Base-by-base conservation (phyloP, 2,329 filamentous ascomycete genomes). In the Fusarium sp. region DNA sequence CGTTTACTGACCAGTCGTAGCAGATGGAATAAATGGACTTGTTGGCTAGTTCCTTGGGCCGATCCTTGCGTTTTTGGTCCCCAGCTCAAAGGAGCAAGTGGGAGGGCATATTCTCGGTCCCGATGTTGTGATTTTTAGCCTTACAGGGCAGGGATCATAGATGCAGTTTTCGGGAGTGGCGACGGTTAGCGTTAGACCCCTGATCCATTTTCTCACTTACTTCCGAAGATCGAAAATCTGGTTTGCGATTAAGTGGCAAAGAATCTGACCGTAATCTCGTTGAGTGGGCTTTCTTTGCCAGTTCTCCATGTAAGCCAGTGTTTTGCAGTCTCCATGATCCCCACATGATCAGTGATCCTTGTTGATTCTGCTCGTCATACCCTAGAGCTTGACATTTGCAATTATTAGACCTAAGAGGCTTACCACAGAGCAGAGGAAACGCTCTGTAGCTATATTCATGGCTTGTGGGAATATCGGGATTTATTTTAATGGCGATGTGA, bases 11-110 rank as follows among this genome's bases (percentile, higher is more conserved):
- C 42, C 17, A 27, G 42, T 27, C 26, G n/a, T n/a, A 14, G 7
- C 5, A 45, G 18, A 11, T 8, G 3, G 27, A n/a, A 18, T 17
- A n/a, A 9, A 18, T 3, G 5, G 23, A n/a, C 12, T 4, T 18
- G 15, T 11, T 18, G 32, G 11, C 23, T 45, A 18, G 1, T 45
- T 2, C 42, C 32, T 9, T 3, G 32, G 23, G 23, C 11, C 5
- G 32, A 33, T 13, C 11, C 11, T 33, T 4, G 32, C 3, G 11
- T 33, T 33, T 13, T 33, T 13, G 13, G 32, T 5, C 8, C 17
- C 42, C 17, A 7, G 26, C 5, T 46, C 0, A 11, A 30, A 46
- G 14, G 18, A 5, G 11, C 1, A 15, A 6, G 18, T n/a, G 2
- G 17, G 7, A 45, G 13, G 4, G 1, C 8, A 30, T 46, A 12